phyloP scores from a whole-genome alignment of 441 rosid species.

The Erodium chrysanthum region DNA sequence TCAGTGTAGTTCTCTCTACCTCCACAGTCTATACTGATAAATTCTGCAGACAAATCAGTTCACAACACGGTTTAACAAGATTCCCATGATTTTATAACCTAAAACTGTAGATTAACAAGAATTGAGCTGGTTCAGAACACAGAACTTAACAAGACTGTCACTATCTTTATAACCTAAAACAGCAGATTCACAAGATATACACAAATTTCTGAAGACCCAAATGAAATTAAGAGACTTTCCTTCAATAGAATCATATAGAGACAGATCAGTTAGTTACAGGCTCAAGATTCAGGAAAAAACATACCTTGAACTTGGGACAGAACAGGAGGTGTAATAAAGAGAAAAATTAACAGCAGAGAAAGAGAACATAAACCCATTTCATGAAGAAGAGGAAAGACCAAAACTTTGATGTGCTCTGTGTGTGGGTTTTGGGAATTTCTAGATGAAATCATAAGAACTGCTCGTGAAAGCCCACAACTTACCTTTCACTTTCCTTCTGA shows the following conservation, averaged over 20 bases:
- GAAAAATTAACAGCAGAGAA: constrained; percentile 25
- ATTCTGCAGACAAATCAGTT: constrained; percentile 41
- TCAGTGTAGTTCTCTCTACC: constrained; percentile 56
- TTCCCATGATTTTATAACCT: neutral
- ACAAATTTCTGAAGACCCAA: constrained; percentile 1
- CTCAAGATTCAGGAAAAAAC: constrained; percentile 20
- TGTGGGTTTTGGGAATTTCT: constrained; percentile 6
- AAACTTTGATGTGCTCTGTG: constrained; percentile 16
- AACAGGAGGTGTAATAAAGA: constrained; percentile 33
- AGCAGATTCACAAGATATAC: neutral
- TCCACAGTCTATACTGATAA: constrained; percentile 85
- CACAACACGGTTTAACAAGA: neutral
- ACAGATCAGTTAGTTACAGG: neutral
- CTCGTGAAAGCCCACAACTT: constrained; percentile 17
- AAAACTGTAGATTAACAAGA: neutral
- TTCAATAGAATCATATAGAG: constrained; percentile 11
- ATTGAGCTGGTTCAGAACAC: neutral
- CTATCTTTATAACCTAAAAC: neutral
- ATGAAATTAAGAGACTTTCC: neutral
- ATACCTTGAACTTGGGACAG: constrained; percentile 68
- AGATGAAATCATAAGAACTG: constrained; percentile 11
- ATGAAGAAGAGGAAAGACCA: constrained; percentile 13
- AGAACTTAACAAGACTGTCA: no score
- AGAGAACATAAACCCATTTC: constrained; percentile 43
- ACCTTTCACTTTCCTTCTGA: constrained; percentile 21